A percentile compares a stretch with the other conserved stretches of the same genome.
phyloP scores from a whole-genome alignment of 768 basidiomycete genomes.

The Agaricus blazei region DNA sequence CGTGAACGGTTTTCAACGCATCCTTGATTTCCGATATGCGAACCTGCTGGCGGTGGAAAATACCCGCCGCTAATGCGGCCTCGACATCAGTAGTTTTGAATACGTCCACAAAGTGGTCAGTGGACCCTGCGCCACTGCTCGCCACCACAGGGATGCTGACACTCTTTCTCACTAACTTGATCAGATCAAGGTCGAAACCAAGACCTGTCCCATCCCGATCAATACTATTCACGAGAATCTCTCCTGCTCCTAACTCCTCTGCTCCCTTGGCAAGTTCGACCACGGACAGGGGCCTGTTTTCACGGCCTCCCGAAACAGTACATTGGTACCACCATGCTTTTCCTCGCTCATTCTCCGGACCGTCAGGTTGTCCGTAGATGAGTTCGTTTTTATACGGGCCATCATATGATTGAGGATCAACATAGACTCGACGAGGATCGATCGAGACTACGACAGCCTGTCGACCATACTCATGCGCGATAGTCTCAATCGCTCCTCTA shows the following conservation, averaged over 20 bases:
- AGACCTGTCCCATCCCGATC: constrained; percentile 91
- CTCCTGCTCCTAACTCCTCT: constrained; percentile 90
- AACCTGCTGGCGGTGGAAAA: constrained; percentile 92
- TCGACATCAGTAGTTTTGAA: constrained; percentile 79
- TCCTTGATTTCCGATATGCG: constrained; percentile 77
- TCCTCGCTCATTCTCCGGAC: constrained; percentile 52
- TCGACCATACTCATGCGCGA: constrained; percentile 84
- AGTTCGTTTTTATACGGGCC: constrained; percentile 68
- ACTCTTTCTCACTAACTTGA: constrained; percentile 65
- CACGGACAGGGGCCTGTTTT: constrained; percentile 76
- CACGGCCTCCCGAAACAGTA: constrained; percentile 91
- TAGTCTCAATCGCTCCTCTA: constrained; percentile 87
- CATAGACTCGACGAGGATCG: constrained; percentile 85
- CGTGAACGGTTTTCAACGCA: constrained; percentile 36
- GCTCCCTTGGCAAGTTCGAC: constrained; percentile 89
- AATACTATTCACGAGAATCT: constrained; percentile 93
- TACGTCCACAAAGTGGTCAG: constrained; percentile 82
- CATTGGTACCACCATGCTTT: constrained; percentile 99
- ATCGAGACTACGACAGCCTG: constrained; percentile 98
- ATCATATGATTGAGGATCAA: constrained; percentile 59
- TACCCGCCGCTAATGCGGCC: constrained; percentile 93
- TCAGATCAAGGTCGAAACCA: constrained; percentile 86
- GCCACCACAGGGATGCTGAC: constrained; percentile 93
- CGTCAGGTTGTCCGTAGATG: constrained; percentile 39
- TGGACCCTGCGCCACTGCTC: constrained; percentile 85